Base-by-base conservation (phyloP, 305 asterid genomes). In the Fraxinus floribunda region DNA sequence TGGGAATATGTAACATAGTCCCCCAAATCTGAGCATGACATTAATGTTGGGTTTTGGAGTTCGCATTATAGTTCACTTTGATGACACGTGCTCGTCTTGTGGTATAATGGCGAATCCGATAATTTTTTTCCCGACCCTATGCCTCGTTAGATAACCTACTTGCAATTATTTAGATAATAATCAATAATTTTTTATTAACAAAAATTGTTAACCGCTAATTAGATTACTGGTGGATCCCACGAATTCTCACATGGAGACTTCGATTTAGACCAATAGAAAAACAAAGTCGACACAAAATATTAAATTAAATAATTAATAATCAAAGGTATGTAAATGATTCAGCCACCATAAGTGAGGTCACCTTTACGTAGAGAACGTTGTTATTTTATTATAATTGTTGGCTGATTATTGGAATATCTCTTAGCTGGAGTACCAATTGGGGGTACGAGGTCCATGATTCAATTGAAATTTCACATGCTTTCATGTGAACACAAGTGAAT, bases 351-450 rank as follows among this genome's bases (percentile, higher is more conserved):
- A 26, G 74, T 1, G 24, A 70, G 39, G 41, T 70, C 75, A 70
- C 75, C 34, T 29, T 38, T 66, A 26, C 52, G 18, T 41, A 46
- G 6, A 46, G 6, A 29, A n/a, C 35, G 36, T 29, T 79, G 78
- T 70, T 78, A 39, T 49, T 46, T 41, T 18, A 46, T 41, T 18
- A 20, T 18, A 18, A 20, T 5, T 16, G 52, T 71, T 64, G 78
- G 83, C 35, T 34, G 52, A 79, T 62, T 75, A 78, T 34, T 73
- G 77, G 81, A 83, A 79, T 79, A 70, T 60, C 77, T 74, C 35
- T 41, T 18, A 68, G 81, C 78, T 52, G 81, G 75, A 44, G 9
- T 11, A 30, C 8, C 4, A 62, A 7, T 2, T 18, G 29, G 68
- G 68, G 68, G 68, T 49, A 49, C 5, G 7, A 49, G 62, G 62